Conservation (phyloP, 2,329 filamentous ascomycete species). For the Rhytidhysteron rufulum region DNA sequence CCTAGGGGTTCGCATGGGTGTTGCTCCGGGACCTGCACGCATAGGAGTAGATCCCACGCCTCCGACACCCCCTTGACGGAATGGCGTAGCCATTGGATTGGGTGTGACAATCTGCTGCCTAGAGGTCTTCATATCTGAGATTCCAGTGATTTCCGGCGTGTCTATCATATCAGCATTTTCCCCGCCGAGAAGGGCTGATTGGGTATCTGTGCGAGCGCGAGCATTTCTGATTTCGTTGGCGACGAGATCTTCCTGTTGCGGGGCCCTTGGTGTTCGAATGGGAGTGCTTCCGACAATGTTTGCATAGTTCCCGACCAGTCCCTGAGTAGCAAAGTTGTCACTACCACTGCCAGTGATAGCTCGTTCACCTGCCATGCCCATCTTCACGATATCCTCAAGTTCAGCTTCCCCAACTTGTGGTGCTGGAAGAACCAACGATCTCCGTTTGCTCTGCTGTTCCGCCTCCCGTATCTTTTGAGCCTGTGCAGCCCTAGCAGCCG, state of each 20-base stretch:
- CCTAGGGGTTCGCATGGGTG: conserved; percentile 81
- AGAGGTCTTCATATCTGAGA: conserved; percentile 77
- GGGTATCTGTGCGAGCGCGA: conserved; percentile 83
- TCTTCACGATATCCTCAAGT: conserved; percentile 96
- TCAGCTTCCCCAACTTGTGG: conserved; percentile 92
- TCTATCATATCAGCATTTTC: conserved; percentile 90
- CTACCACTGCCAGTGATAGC: conserved; percentile 74
- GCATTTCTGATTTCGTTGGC: conserved; percentile 97
- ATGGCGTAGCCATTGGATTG: conserved; percentile 89
- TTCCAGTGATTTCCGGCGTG: conserved; percentile 77
- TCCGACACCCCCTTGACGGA: conserved; percentile 58
- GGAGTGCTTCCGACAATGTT: conserved; percentile 77
- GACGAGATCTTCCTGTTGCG: conserved; percentile 90
- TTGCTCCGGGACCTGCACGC: conserved; percentile 64
- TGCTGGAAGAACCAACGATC: conserved; percentile 74
- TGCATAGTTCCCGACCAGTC: conserved; percentile 82
- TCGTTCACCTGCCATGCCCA: conserved; percentile 89
- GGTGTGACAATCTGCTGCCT: conserved; percentile 83
- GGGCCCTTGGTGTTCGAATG: conserved; percentile 86
- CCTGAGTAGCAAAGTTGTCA: conserved; percentile 80
- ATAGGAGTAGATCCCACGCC: conserved; percentile 66
- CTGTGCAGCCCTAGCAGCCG: conserved; percentile 88
- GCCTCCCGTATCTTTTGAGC: conserved; percentile 93
- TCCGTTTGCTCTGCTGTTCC: conserved; percentile 91
- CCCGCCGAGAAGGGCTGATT: conserved; percentile 87